phyloP scores from a whole-genome alignment of 345 rosid species.

The Camelina sativa region DNA sequence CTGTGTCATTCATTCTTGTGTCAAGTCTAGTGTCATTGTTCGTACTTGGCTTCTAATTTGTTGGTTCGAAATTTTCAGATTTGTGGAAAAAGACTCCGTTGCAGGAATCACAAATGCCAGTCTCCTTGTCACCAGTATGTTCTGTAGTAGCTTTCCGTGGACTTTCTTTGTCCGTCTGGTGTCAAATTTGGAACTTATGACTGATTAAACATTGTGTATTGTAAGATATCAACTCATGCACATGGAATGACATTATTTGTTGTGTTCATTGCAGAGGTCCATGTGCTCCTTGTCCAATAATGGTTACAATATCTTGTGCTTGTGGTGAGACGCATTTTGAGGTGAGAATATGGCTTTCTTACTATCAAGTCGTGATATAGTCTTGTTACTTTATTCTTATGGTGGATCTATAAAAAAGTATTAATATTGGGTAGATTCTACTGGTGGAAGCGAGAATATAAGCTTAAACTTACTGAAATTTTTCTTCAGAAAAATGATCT shows the following conservation, averaged over 20 bases:
- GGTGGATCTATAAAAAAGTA: constrained; percentile 7
- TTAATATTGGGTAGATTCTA: neutral
- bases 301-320: constrained; percentile 87
- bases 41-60: constrained; percentile 2
- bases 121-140: constrained; percentile 87
- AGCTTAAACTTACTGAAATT: neutral
- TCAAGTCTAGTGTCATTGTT: constrained; percentile 9
- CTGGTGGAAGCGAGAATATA: constrained; percentile 11
- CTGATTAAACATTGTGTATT: constrained; percentile 7
- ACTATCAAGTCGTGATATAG: constrained; percentile 9
- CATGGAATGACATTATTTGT: constrained; percentile 31
- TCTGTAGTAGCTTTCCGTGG: constrained; percentile 21
- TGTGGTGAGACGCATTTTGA: constrained; percentile 84
- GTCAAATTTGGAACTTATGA: constrained; percentile 10
- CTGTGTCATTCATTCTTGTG: constrained; percentile 11
- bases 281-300: constrained; percentile 94
- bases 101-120: constrained; percentile 91
- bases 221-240: constrained; percentile 15
- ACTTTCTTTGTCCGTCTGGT: constrained; percentile 14
- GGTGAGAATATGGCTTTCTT: constrained; percentile 52
- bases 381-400: neutral
- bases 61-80: constrained; percentile 51
- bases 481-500: neutral
- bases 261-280: constrained; percentile 67
- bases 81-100: constrained; percentile 79